phyloP scores from a whole-genome alignment of 768 basidiomycete genomes.

The Lentinula guzmanii region DNA sequence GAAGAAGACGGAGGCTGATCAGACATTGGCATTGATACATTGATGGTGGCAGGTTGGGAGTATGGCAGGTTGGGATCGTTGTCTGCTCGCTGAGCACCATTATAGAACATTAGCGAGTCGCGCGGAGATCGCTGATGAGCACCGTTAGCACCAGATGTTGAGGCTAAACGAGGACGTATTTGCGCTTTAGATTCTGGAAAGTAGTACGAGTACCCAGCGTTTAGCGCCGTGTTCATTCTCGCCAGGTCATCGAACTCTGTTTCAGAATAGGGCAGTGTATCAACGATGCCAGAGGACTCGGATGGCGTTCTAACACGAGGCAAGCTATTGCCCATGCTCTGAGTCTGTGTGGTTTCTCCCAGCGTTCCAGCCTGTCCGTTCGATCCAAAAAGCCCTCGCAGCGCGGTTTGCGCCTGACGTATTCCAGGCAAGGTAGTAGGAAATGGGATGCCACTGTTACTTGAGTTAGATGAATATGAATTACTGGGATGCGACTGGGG shows the following conservation, averaged over 20 bases:
- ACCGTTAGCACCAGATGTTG: background rate
- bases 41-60: background rate
- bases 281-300: background rate
- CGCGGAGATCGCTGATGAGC: background rate
- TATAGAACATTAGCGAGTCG: background rate
- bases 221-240: constrained; percentile 35
- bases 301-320: background rate
- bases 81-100: background rate
- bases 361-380: background rate
- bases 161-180: background rate
- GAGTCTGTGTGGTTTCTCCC: background rate
- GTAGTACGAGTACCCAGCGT: constrained; percentile 31
- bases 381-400: constrained; percentile 3
- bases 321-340: background rate
- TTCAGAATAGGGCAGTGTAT: constrained; percentile 11
- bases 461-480: background rate
- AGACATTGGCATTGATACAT: background rate
- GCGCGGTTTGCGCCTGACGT: background rate
- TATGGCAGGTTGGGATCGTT: background rate
- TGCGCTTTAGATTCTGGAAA: constrained; percentile 7
- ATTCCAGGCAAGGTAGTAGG: background rate
- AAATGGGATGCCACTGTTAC: background rate
- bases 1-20: background rate
- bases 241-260: constrained; percentile 33
- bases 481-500: background rate